These are phyloP conservation scores for Marasmius sp. DNA, from an alignment of 1,284 basidiomycete genomes.

Conservation along the genomic window DNA sequence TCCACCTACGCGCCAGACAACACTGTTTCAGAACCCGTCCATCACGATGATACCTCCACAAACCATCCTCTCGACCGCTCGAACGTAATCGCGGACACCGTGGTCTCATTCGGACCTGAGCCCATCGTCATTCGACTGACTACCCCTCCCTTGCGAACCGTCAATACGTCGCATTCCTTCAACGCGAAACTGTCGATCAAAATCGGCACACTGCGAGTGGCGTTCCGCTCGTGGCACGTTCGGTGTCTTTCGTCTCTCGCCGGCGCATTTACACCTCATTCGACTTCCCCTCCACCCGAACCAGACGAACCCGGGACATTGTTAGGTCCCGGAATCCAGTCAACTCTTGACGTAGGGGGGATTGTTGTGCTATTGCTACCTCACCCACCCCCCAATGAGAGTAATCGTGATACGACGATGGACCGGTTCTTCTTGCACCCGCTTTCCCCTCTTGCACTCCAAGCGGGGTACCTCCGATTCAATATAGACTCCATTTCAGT, in stretches of 20 bases:
- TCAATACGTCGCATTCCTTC: conserved; percentile 5
- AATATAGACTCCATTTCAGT: conserved; percentile 51
- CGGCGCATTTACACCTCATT: conserved; percentile 35
- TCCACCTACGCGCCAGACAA: conserved; percentile 32
- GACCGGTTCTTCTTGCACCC: conserved; percentile 55
- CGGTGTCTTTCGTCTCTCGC: conserved; percentile 43
- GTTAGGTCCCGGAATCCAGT: conserved; percentile 34
- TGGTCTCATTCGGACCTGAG: conserved; percentile 58
- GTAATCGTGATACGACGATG: conserved; percentile 18
- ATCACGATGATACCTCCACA: neutral
- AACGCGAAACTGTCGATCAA: conserved; percentile 36
- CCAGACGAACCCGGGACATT: conserved; percentile 14
- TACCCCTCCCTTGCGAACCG: conserved; percentile 37
- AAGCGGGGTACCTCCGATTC: conserved; percentile 53
- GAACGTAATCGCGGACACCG: conserved; percentile 34
- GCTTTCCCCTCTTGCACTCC: conserved; percentile 49
- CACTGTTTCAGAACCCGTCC: neutral
- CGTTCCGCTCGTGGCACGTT: conserved; percentile 54
- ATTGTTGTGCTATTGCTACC: conserved; percentile 50
- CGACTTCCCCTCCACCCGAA: conserved; percentile 9
- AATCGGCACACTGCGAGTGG: conserved; percentile 51
- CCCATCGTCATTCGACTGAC: conserved; percentile 54
- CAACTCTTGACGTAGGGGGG: conserved; percentile 43
- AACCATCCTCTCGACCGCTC: neutral
- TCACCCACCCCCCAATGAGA: conserved; percentile 11